Conservation (phyloP, 1,139 yeast species). For the Candida labiduridarum region DNA sequence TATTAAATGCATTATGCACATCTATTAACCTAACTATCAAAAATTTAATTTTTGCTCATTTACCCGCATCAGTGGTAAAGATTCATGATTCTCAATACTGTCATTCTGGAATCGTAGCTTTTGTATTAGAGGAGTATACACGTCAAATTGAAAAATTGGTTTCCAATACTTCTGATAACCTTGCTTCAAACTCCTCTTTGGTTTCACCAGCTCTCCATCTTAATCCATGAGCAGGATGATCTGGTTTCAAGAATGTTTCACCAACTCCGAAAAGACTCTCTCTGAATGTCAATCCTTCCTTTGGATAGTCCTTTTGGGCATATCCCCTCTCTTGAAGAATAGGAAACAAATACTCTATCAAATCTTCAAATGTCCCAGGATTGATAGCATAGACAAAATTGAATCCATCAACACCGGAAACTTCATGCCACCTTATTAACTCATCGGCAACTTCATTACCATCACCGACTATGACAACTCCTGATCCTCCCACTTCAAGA, state of each 20-base stretch:
- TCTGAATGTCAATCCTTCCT: slow-evolving; percentile 24
- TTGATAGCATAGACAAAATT: slow-evolving; percentile 29
- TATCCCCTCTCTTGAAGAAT: slow-evolving; percentile 27
- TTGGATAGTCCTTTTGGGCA: slow-evolving; percentile 31
- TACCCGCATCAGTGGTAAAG: too few species aligned
- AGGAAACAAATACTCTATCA: slow-evolving; percentile 27
- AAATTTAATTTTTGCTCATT: too few species aligned
- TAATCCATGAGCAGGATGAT: slow-evolving; percentile 40
- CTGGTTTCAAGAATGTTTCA: slow-evolving; percentile 19
- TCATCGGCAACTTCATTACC: slow-evolving; percentile 28
- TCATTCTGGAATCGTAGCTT: too few species aligned
- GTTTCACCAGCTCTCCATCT: slow-evolving; percentile 42
- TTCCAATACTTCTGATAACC: slow-evolving; percentile 19
- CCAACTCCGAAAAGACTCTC: slow-evolving; percentile 27
- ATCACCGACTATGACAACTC: slow-evolving; percentile 25
- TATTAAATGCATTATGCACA: too few species aligned
- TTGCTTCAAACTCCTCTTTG: slow-evolving; percentile 34
- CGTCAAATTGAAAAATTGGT: slow-evolving; percentile 9
- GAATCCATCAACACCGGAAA: slow-evolving; percentile 29
- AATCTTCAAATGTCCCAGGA: slow-evolving; percentile 28
- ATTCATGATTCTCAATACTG: too few species aligned
- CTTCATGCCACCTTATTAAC: slow-evolving; percentile 23
- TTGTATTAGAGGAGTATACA: not conserved
- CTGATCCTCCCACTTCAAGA: slow-evolving; percentile 25
- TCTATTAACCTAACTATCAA: too few species aligned